phyloP scores from a whole-genome alignment of 2,329 filamentous ascomycete genomes.

The Bipolaris oryzae region DNA sequence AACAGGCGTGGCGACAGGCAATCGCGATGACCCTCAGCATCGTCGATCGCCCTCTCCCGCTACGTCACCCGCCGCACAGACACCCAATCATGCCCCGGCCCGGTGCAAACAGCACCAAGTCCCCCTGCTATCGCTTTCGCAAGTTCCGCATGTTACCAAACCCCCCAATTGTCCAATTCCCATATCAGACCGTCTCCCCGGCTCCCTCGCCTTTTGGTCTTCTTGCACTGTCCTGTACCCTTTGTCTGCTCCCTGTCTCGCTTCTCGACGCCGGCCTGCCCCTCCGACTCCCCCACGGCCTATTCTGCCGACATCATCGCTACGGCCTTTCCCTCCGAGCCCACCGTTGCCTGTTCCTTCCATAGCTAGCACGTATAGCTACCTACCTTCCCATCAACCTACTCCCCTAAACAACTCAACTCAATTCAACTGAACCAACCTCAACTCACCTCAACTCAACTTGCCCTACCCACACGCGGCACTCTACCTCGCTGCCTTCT shows the following conservation, averaged over 20 bases:
- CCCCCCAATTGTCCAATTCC: slow-evolving; percentile 16
- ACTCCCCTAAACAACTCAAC: not conserved
- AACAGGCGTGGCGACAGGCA: not conserved
- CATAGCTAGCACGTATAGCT: not conserved
- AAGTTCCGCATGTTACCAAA: slow-evolving; percentile 14
- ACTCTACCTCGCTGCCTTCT: not conserved
- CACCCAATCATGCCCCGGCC: slow-evolving; percentile 9
- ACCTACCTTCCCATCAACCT: not conserved
- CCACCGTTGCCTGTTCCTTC: not conserved
- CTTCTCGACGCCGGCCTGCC: not conserved
- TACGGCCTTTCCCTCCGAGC: not conserved
- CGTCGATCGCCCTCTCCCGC: slow-evolving; percentile 8
- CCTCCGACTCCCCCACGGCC: not conserved
- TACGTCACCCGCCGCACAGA: slow-evolving; percentile 8
- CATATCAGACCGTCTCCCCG: slow-evolving; percentile 7
- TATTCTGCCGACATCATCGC: not conserved
- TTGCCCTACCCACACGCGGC: not conserved
- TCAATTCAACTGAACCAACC: too few species aligned
- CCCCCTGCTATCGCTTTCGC: slow-evolving; percentile 14
- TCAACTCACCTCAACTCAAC: not conserved
- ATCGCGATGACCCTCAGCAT: slow-evolving; percentile 8
- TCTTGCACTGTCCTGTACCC: not conserved
- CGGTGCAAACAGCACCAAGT: not conserved
- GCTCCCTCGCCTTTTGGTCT: slow-evolving; percentile 7
- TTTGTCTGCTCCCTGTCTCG: not conserved